Evolutionary conservation across 148 eudicot species (phyloP).

Genomic region (Nyssa sinensis): DNA sequence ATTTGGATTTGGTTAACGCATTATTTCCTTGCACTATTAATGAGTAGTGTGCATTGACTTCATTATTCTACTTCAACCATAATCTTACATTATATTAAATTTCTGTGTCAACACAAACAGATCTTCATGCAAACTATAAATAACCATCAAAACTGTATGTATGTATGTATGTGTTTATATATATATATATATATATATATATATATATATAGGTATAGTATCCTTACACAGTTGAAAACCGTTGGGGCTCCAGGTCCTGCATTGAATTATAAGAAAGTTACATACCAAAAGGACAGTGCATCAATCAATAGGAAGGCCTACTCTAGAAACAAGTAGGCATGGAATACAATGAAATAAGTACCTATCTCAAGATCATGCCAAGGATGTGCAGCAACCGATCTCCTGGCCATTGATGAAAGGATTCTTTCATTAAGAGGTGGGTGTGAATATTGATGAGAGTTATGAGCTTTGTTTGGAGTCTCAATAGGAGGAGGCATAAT

Average conservation of each 20-base stretch:
- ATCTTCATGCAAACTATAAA: neutral
- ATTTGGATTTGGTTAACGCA: neutral
- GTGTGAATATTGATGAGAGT: slow-evolving; percentile 24
- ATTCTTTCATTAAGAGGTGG: slow-evolving; percentile 67
- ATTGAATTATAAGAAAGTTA: slow-evolving; percentile 15
- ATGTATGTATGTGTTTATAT: too few relatives aligned
- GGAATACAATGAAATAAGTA: slow-evolving; percentile 14
- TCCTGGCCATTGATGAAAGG: slow-evolving; percentile 64
- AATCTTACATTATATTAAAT: neutral
- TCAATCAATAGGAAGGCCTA: slow-evolving; percentile 2
- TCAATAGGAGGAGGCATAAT: slow-evolving; percentile 61
- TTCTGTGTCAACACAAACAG: neutral
- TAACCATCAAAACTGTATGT: slow-evolving; percentile 1
- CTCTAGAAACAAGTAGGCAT: neutral
- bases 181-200: too few relatives aligned
- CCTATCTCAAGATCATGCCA: slow-evolving; percentile 95
- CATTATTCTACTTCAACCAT: slow-evolving; percentile 1
- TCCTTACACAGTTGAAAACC: slow-evolving; percentile 63
- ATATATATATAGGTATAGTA: slow-evolving; percentile 10
- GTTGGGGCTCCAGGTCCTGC: slow-evolving; percentile 79
- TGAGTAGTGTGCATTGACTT: too few relatives aligned
- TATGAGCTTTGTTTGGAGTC: slow-evolving; percentile 29
- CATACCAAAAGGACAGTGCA: too few relatives aligned
- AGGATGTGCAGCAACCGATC: slow-evolving; percentile 82
- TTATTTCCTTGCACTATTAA: neutral